Base-by-base conservation (phyloP, 2,329 filamentous ascomycete genomes). In the Pseudocercospora vitis region DNA sequence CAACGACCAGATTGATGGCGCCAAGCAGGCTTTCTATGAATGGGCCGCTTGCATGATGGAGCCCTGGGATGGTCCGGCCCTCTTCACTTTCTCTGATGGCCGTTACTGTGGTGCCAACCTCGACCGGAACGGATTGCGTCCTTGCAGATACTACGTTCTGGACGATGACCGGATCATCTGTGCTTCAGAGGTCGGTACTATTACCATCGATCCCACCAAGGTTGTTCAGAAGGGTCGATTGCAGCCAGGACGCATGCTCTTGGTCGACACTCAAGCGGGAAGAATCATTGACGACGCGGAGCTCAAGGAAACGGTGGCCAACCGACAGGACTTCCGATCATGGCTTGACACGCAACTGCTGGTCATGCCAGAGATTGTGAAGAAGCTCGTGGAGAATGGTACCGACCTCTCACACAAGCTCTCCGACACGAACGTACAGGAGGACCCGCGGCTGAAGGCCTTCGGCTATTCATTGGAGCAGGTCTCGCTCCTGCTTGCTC, bases 21-120 rank as follows among this genome's bases (percentile, higher is more conserved):
- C 89, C 68, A 97, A 97, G 77, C 89, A 91, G 55, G 92, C 92
- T 48, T 97, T 96, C 76, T 97, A 97, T 75, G 91, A 97, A 73
- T 97, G 92, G 91, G 92, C 92, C 67, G 91, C 91, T 62, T 97
- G 92, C 73, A 88, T 95, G 79, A 97, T 97, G 92, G 92, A 97
- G 78, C 91, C 92, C 12, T 97, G 92, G 92, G 92, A 97, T 74
- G 92, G 92, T 14, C 92, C 92, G 28, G 92, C 92, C 52, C 83
- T 97, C 26, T 97, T 97, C 79, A 96, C 91, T 5, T 97, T 97
- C 74, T 90, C 92, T 23, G 92, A 97, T 71, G 92, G 92, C 57
- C 86, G 92, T 59, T 97, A 94, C 80, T 97, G 92, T 68, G 92
- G 92, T 81, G 92, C 92, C 63, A 97, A 96, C 72, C 81, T 97